Conservation (phyloP, 257 asterid genomes). For the Salvia rosmarinus region DNA sequence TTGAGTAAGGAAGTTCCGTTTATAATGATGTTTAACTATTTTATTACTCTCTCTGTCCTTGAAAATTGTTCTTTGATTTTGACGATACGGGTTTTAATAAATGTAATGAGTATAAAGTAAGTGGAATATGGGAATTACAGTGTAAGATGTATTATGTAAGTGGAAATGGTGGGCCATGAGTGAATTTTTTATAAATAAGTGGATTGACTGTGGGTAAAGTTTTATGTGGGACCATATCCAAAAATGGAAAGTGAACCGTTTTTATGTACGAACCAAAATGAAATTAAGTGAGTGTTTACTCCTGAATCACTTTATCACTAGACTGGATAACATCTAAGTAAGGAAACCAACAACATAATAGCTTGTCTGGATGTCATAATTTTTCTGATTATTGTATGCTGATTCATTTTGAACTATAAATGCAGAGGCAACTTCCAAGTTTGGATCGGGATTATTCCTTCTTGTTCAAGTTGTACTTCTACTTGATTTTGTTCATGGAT, state of each 20-base stretch:
- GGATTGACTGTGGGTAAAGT: too few relatives aligned
- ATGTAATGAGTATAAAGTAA: too few relatives aligned
- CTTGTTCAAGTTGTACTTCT: slow-evolving; percentile 94
- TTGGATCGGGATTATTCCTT: slow-evolving; percentile 92
- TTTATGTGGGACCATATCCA: too few relatives aligned
- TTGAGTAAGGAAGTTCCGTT: slow-evolving; percentile 9
- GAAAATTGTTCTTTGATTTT: too few relatives aligned
- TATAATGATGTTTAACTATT: neutral
- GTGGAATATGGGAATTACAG: too few relatives aligned
- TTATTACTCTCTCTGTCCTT: too few relatives aligned
- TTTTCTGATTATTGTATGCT: neutral
- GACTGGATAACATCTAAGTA: neutral
- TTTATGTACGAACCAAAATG: too few relatives aligned
- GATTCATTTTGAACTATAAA: slow-evolving; percentile 31
- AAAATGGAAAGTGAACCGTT: too few relatives aligned
- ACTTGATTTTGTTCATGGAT: slow-evolving; percentile 86
- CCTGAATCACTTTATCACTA: neutral
- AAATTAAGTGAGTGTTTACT: neutral
- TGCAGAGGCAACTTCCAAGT: slow-evolving; percentile 88
- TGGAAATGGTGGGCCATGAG: too few relatives aligned
- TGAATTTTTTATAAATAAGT: too few relatives aligned
- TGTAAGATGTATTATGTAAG: too few relatives aligned
- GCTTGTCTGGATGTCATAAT: neutral
- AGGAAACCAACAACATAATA: neutral
- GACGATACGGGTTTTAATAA: too few relatives aligned